Conservation (phyloP, 805 yeast genomes). For the Lachancea waltii region DNA sequence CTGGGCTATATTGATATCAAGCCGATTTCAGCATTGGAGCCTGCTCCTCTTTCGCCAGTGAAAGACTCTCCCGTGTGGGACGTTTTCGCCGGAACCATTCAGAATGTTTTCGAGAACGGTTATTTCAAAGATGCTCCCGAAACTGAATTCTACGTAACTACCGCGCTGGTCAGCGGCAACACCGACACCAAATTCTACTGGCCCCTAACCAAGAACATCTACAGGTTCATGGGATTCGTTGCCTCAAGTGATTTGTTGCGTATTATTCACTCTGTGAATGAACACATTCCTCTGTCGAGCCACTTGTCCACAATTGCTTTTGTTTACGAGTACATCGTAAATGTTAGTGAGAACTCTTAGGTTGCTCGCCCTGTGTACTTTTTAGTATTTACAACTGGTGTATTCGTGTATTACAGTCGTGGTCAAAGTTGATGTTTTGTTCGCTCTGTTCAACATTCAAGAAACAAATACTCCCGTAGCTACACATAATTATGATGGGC, state of each 20-base stretch:
- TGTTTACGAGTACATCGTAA: slow-evolving; percentile 42
- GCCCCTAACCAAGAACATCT: slow-evolving; percentile 48
- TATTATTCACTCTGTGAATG: slow-evolving; percentile 59
- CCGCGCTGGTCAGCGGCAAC: slow-evolving; percentile 50
- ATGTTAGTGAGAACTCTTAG: slow-evolving; percentile 22
- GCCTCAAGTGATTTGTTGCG: slow-evolving; percentile 15
- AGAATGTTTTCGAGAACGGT: slow-evolving; percentile 49
- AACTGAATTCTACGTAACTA: slow-evolving; percentile 35
- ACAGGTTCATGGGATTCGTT: slow-evolving; percentile 37
- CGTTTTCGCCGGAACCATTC: slow-evolving; percentile 44
- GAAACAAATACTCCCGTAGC: too few species aligned
- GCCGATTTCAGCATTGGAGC: slow-evolving; percentile 30
- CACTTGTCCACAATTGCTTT: slow-evolving; percentile 57
- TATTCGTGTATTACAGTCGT: too few species aligned
- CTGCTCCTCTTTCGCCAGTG: slow-evolving; percentile 37
- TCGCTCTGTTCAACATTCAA: too few species aligned
- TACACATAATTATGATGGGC: too few species aligned
- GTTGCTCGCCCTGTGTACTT: not conserved
- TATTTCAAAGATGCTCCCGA: slow-evolving; percentile 26
- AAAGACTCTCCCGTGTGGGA: slow-evolving; percentile 35
- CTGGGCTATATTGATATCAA: slow-evolving; percentile 29
- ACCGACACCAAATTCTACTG: slow-evolving; percentile 59
- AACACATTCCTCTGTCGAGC: slow-evolving; percentile 45
- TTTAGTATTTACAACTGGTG: too few species aligned
- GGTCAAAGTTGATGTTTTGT: too few species aligned